A percentile compares a stretch with the other conserved stretches of the same genome.
Conservation (phyloP, 1,284 basidiomycete species). For the Coniferiporia weirii region DNA sequence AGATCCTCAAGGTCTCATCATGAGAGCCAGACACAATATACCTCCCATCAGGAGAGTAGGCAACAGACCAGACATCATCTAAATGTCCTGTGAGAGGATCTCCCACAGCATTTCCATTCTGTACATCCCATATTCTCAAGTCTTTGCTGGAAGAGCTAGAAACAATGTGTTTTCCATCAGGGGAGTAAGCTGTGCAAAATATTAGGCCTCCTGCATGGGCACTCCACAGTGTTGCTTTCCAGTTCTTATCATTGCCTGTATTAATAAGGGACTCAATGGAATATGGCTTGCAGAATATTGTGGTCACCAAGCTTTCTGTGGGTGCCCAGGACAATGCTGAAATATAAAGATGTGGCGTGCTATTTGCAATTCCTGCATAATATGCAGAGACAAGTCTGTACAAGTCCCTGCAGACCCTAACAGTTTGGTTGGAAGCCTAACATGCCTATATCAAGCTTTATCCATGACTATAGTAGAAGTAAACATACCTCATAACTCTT, state of each 20-base stretch:
- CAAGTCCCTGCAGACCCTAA: conserved; percentile 14
- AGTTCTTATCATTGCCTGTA: background rate
- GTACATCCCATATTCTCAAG: too few species aligned
- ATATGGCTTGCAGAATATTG: background rate
- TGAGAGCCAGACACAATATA: too few species aligned
- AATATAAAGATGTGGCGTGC: conserved; percentile 24
- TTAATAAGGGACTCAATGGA: background rate
- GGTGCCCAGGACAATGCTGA: conserved; percentile 24
- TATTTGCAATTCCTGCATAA: conserved; percentile 16
- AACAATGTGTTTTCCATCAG: too few species aligned
- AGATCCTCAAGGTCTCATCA: too few species aligned
- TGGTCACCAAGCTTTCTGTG: background rate
- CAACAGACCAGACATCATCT: too few species aligned
- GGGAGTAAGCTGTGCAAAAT: background rate
- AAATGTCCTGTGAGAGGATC: too few species aligned
- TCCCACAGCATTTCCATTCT: too few species aligned
- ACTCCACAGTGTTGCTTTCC: background rate
- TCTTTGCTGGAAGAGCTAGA: too few species aligned
- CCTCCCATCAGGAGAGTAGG: too few species aligned
- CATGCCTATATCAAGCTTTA: background rate
- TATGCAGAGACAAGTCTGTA: conserved; percentile 19
- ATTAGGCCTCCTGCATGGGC: background rate
- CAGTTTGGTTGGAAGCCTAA: background rate
- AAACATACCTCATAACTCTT: background rate
- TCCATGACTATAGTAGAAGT: background rate